Conservation (phyloP, 306 rosid species). For the Quercus cerris region DNA sequence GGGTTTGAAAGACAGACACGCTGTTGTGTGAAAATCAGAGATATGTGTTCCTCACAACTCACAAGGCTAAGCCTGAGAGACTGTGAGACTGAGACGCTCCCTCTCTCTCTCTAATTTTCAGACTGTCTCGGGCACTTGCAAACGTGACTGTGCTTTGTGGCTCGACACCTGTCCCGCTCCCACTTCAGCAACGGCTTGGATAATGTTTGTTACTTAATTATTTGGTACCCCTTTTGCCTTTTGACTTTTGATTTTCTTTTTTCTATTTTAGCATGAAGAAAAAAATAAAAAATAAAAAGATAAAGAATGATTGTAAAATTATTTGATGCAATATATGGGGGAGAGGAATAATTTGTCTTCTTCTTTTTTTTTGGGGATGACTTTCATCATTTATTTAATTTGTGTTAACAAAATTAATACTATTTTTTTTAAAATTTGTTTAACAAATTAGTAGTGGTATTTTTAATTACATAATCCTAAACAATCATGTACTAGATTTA, state of each 20-base stretch:
- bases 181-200: conserved; percentile 1
- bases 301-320: too few species aligned
- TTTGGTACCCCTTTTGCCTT: not conserved
- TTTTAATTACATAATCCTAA: too few species aligned
- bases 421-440: too few species aligned
- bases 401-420: too few species aligned
- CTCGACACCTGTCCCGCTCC: conserved; percentile 22
- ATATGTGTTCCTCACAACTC: conserved; percentile 1
- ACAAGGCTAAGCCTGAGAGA: too few species aligned
- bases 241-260: not conserved
- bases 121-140: conserved; percentile 21
- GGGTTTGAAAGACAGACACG: conserved; percentile 10
- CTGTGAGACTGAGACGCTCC: not conserved
- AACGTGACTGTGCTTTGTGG: conserved; percentile 16
- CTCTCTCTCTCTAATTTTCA: not conserved
- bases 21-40: conserved; percentile 16
- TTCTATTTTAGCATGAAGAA: not conserved
- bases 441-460: too few species aligned
- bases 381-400: too few species aligned
- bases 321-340: too few species aligned
- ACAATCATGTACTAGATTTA: too few species aligned
- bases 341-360: too few species aligned
- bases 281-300: too few species aligned
- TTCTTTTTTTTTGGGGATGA: too few species aligned
- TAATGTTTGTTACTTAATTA: not conserved